Conservation (phyloP, 2,329 filamentous ascomycete genomes). For the Fusarium poae region DNA sequence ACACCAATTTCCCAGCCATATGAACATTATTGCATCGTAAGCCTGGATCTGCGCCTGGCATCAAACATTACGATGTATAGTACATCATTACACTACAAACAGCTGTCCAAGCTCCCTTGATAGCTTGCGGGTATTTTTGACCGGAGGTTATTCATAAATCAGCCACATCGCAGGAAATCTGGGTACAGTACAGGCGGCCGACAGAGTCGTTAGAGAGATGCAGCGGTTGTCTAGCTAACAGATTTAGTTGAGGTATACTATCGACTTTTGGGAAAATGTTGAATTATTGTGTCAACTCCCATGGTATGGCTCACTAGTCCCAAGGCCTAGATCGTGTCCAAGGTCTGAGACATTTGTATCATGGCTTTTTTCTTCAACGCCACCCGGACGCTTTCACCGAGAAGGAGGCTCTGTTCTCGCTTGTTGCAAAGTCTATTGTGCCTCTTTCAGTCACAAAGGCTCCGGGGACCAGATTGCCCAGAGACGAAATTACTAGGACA, state of each 20-base stretch:
- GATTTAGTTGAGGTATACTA: conserved; percentile 6
- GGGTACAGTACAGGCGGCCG: conserved; percentile 8
- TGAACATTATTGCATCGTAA: background rate
- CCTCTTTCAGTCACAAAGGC: background rate
- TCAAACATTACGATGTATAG: background rate
- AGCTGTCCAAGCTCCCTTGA: conserved; percentile 1
- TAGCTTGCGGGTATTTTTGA: background rate
- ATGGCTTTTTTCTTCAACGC: conserved; percentile 14
- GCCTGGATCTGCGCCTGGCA: background rate
- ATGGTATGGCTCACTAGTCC: background rate
- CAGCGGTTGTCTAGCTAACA: conserved; percentile 11
- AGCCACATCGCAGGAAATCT: background rate
- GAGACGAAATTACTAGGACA: background rate
- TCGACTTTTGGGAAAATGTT: background rate
- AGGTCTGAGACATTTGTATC: conserved; percentile 21
- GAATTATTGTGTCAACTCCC: conserved; percentile 13
- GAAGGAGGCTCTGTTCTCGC: conserved; percentile 3
- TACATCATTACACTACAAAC: background rate
- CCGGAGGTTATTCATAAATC: background rate
- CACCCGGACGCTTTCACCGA: conserved; percentile 14
- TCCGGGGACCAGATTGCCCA: background rate
- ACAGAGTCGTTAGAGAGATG: conserved; percentile 3
- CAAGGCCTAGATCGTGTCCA: conserved; percentile 11
- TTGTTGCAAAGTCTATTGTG: conserved; percentile 7
- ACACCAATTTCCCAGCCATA: background rate